Evolutionary conservation across 352 stramenopile species (phyloP).

Genomic region (Globisporangium radiosum): DNA sequence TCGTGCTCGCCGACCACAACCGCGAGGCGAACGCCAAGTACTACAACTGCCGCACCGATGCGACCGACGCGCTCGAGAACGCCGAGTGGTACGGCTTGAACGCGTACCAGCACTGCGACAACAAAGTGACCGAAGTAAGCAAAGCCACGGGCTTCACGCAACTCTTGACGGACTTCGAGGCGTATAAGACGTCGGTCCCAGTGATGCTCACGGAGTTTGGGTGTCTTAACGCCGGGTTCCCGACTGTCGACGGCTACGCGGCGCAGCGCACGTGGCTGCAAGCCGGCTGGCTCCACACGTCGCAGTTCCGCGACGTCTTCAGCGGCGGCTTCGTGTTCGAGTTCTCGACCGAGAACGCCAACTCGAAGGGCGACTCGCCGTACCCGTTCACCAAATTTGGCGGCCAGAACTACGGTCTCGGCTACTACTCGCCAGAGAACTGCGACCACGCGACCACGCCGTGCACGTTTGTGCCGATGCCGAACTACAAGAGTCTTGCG

Average conservation of each 20-base stretch:
- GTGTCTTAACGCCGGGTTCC: constrained; percentile 56
- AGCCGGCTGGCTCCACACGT: constrained; percentile 44
- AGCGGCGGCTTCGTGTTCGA: constrained; percentile 75
- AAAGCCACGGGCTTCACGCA: constrained; percentile 49
- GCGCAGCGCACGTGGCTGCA: constrained; percentile 63
- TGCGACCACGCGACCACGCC: constrained; percentile 50
- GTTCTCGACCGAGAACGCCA: constrained; percentile 73
- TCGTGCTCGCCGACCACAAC: constrained; percentile 58
- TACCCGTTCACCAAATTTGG: constrained; percentile 76
- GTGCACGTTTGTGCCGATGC: constrained; percentile 73
- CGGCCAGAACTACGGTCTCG: constrained; percentile 80
- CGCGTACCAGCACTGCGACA: constrained; percentile 75
- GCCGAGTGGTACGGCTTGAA: constrained; percentile 88
- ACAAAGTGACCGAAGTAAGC: constrained; percentile 18
- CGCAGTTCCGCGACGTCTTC: constrained; percentile 45
- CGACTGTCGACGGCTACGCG: constrained; percentile 48
- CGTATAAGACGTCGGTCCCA: constrained; percentile 59
- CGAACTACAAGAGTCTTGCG: constrained; percentile 67
- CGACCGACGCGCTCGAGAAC: constrained; percentile 62
- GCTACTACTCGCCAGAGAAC: constrained; percentile 69
- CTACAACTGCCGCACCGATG: constrained; percentile 80
- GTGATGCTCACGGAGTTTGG: constrained; percentile 82
- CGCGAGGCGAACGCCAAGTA: constrained; percentile 71
- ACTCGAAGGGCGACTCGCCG: constrained; percentile 37
- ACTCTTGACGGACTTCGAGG: constrained; percentile 50